Base-by-base conservation (phyloP, 164 flowering plant genomes). In the Sextonia rubra region DNA sequence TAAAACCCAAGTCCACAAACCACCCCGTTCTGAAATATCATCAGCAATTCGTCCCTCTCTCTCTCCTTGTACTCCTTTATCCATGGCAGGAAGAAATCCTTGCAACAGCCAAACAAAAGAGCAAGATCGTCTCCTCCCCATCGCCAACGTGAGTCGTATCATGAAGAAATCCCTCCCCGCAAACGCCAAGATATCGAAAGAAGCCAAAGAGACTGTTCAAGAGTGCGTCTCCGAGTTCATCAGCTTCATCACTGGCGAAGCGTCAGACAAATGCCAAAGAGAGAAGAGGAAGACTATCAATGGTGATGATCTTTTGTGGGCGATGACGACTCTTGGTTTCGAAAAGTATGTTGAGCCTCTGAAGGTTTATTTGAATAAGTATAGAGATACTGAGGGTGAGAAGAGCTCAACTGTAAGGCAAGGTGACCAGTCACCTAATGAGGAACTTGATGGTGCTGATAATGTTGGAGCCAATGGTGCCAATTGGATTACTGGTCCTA, bases 301-400 rank as follows among this genome's bases (percentile, higher is more conserved):
- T 29, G 84, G 86, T 0, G 86, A 83, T 15, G 86, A 83, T 60
- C 82, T 83, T 12, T 47, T 84, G 64, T 84, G 87, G 85, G 87
- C 87, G 20, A 84, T 82, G 87, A 80, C 82, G 1, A 82, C 85
- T 2, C 80, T 84, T 1, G 87, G 87, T 7, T 84, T 84, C 52
- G 82, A 84, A 49, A 80, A 80, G 58, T 84, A 84, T n/a, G 82
- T 84, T 7, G 80, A 72, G 4, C 77, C 85, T 12, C 69, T 82
- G 71, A 84, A 82, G 77, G 63, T 66, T 25, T 79, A 82, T 68
- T 78, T 84, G 18, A 82, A 79, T 78, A 82, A 64, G 71, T 82
- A 82, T 48, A 75, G 83, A 24, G 86, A 83, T 71, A 63, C 74
- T 11, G 84, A 84, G 26, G 84, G 78, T 32, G 86, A 80, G 69